These are phyloP conservation scores for Sorghum bicolor DNA, from an alignment of 176 grass and related monocot species.

Conservation along the genomic window Sorghum_bicolor_NCBIv3 NC_012871.2:72001001-72001500, in stretches of 20 bases:
- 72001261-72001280: not conserved
- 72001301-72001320: not conserved
- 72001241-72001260: not conserved
- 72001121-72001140: not conserved
- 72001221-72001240: not conserved
- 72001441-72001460: conserved; percentile 97
- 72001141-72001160: not conserved
- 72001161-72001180: not conserved
- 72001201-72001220: not conserved
- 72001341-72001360: conserved; percentile 3
- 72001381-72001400: not conserved
- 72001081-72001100: not conserved
- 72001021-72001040: not conserved
- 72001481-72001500: conserved; percentile 95
- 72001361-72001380: conserved; percentile 14
- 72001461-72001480: conserved; percentile 95
- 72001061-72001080: not conserved
- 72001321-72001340: not conserved
- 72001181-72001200: not conserved
- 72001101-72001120: not conserved
- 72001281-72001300: not conserved
- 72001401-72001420: conserved; percentile 26
- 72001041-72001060: not conserved
- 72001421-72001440: conserved; percentile 98
- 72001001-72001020: not conserved